A percentile compares a stretch with the other conserved stretches of the same genome.
Evolutionary conservation across 768 basidiomycete species (phyloP).

Genomic region (Podaxis pistillaris): DNA sequence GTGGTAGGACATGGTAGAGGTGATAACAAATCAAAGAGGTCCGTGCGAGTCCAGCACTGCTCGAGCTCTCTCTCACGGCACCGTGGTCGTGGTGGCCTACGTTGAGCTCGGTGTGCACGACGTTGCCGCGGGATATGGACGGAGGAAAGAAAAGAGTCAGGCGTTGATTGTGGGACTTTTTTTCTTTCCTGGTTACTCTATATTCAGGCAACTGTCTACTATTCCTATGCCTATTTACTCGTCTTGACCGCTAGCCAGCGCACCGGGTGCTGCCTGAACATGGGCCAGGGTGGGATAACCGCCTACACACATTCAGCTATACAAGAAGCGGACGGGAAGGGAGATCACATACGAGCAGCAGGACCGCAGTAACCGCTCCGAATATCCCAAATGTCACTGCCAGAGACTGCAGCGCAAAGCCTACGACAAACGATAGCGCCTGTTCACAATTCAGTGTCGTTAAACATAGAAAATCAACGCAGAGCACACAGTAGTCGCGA

Average conservation of each 20-base stretch:
- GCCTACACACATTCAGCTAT: slow-evolving; percentile 33
- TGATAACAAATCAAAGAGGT: slow-evolving; percentile 6
- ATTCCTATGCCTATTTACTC: slow-evolving; percentile 26
- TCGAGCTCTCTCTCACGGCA: background rate
- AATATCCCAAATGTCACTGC: slow-evolving; percentile 51
- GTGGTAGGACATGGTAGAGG: slow-evolving; percentile 33
- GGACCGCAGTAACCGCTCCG: slow-evolving; percentile 33
- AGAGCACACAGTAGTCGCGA: slow-evolving; percentile 40
- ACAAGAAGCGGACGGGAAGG: background rate
- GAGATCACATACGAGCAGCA: slow-evolving; percentile 40
- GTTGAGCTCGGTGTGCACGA: background rate
- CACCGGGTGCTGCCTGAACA: slow-evolving; percentile 61
- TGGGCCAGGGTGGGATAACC: slow-evolving; percentile 68
- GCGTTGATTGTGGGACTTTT: slow-evolving; percentile 16
- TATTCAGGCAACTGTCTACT: background rate
- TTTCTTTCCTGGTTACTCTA: slow-evolving; percentile 16
- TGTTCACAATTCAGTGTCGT: slow-evolving; percentile 21
- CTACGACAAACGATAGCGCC: slow-evolving; percentile 55
- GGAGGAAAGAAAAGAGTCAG: slow-evolving; percentile 3
- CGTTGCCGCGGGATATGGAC: background rate
- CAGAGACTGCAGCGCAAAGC: slow-evolving; percentile 57
- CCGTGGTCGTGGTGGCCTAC: background rate
- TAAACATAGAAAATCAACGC: slow-evolving; percentile 21
- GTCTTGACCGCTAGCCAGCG: slow-evolving; percentile 49
- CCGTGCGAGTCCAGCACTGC: slow-evolving; percentile 2